Base-by-base conservation (phyloP, 2,329 filamentous ascomycete genomes). In the Xylariaceae sp. region DNA sequence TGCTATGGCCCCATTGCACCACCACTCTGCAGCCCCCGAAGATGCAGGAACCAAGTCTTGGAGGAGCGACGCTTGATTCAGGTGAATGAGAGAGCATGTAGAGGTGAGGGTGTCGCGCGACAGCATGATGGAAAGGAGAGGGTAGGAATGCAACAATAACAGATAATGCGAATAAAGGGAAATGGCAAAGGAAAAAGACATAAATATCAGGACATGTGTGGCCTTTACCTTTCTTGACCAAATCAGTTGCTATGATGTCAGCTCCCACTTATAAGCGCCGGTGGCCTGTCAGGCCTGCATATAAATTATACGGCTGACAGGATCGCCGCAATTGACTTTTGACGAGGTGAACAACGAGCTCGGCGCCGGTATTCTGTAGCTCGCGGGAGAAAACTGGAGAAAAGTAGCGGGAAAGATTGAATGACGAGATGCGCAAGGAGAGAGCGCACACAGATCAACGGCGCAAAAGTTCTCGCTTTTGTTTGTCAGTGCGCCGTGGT, bases 161-260 rank as follows among this genome's bases (percentile, higher is more conserved):
- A 50, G 15, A 49, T 18, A 30, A 11, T 23, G 13, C 23, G 23
- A 30, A 30, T 30, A 30, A 30, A 30, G 5, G 23, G 23, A 30
- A 30, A 30, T 30, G 23, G 23, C 23, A 30, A 30, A 30, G 23
- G 5, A 30, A 30, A 30, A 30, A 30, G 23, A 30, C 23, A 30
- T 30, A 30, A 45, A 45, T n/a, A 45, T n/a, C n/a, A 11, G 13
- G 15, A 52, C 11, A 51, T 6, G 30, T 15, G 39, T 30, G 17
- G 7, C 35, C 57, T 59, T 63, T 53, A 61, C 61, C 23, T 45
- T 45, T 45, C n/a, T 45, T 45, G 11, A 41, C 9, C 10, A 39
- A 50, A 30, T 3, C 7, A 17, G 13, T 41, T 54, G 15, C 47
- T 51, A 51, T 56, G n/a, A 63, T 41, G 53, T 58, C 39, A 49